Conservation (phyloP, 2,329 filamentous ascomycete species). For the Microdochium paspali region DNA sequence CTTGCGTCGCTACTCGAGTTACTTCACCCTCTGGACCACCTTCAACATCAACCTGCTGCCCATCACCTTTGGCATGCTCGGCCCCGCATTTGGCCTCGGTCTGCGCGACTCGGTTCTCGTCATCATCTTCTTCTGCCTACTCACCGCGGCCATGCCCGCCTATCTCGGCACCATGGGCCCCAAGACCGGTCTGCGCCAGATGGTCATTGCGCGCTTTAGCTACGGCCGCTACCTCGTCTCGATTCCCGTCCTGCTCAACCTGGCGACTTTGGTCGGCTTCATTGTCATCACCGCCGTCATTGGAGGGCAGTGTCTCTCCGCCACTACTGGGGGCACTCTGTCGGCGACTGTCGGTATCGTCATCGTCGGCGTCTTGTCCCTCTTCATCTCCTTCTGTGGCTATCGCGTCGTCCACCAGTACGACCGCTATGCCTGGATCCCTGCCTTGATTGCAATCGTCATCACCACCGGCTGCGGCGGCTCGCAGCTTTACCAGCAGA, state of each 20-base stretch:
- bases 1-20: constrained; percentile 16
- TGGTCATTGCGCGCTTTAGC: constrained; percentile 54
- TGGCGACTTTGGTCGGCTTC: constrained; percentile 55
- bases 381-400: constrained; percentile 54
- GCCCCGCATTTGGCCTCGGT: constrained; percentile 68
- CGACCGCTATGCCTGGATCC: constrained; percentile 48
- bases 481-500: constrained; percentile 37
- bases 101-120: constrained; percentile 65
- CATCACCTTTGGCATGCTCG: constrained; percentile 70
- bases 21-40: constrained; percentile 19
- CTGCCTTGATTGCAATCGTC: constrained; percentile 42
- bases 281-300: constrained; percentile 52
- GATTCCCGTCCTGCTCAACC: constrained; percentile 51
- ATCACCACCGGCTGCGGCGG: constrained; percentile 47
- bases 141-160: constrained; percentile 43
- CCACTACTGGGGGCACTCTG: constrained; percentile 37
- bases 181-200: constrained; percentile 55
- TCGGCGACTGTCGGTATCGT: constrained; percentile 49
- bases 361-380: constrained; percentile 44
- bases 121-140: constrained; percentile 53
- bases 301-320: constrained; percentile 48
- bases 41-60: constrained; percentile 19
- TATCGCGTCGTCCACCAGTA: constrained; percentile 47
- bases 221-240: constrained; percentile 52
- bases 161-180: constrained; percentile 50